Evolutionary conservation across 2,329 filamentous ascomycete genomes (phyloP).

Genomic region (Verticillium alfalfae): DNA sequence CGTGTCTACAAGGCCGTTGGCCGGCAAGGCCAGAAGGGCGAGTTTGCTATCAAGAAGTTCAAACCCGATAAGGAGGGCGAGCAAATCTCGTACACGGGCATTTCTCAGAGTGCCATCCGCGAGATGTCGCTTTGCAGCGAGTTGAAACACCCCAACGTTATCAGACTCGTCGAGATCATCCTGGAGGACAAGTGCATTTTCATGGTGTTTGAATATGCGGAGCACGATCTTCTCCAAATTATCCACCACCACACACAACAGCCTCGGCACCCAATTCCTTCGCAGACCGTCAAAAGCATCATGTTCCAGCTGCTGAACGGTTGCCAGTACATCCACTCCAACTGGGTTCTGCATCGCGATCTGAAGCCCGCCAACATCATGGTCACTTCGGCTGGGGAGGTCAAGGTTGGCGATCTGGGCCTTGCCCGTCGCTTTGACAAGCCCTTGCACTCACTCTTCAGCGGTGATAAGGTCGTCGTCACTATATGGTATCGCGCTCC

Average conservation of each 20-base stretch:
- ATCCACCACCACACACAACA: conserved; percentile 96
- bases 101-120: conserved; percentile 92
- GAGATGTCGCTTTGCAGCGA: conserved; percentile 98
- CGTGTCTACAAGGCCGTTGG: conserved; percentile 93
- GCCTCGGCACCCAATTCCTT: conserved; percentile 80
- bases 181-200: conserved; percentile 98
- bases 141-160: conserved; percentile 81
- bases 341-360: conserved; percentile 96
- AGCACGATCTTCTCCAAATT: conserved; percentile 95
- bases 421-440: conserved; percentile 92
- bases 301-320: conserved; percentile 95
- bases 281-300: conserved; percentile 84
- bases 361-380: conserved; percentile 98
- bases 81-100: conserved; percentile 88
- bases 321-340: conserved; percentile 87
- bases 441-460: conserved; percentile 84
- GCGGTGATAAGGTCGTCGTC: conserved; percentile 95
- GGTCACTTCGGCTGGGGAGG: conserved; percentile 83
- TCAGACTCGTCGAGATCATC: conserved; percentile 89
- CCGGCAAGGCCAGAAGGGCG: conserved; percentile 65
- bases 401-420: conserved; percentile 92
- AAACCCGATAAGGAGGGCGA: conserved; percentile 99
- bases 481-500: conserved; percentile 99
- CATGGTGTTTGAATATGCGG: conserved; percentile 98
- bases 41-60: conserved; percentile 99